Conservation (phyloP, 768 basidiomycete species). For the Candolleomyces eurysporus region DNA sequence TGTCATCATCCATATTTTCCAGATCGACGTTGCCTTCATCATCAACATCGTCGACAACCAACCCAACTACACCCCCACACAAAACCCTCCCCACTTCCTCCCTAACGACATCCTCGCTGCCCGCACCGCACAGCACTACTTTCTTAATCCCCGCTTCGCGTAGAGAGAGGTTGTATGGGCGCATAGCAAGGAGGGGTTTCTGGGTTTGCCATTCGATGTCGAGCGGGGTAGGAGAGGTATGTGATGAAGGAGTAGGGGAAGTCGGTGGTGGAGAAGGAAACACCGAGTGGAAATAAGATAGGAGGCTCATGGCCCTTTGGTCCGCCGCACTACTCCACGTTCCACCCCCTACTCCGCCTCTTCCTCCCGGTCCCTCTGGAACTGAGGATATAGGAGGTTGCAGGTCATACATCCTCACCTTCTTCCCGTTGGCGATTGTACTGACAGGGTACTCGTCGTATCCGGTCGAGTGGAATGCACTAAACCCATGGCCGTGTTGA, state of each 20-base stretch:
- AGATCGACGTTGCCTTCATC: slow-evolving; percentile 8
- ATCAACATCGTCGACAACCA: slow-evolving; percentile 44
- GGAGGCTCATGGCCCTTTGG: slow-evolving; percentile 61
- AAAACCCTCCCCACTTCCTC: slow-evolving; percentile 70
- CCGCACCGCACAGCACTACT: slow-evolving; percentile 69
- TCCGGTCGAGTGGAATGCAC: slow-evolving; percentile 10
- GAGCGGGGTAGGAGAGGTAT: background rate
- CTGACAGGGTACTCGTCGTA: background rate
- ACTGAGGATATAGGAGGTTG: no score
- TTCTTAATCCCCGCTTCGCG: slow-evolving; percentile 49
- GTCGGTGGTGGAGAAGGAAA: slow-evolving; percentile 22
- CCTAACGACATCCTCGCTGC: slow-evolving; percentile 73
- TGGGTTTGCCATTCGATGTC: background rate
- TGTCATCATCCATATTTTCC: no score
- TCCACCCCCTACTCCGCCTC: no score
- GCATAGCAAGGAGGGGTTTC: slow-evolving; percentile 62
- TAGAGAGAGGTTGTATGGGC: slow-evolving; percentile 73
- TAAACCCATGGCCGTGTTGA: background rate
- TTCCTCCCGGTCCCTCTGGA: no score
- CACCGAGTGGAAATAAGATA: slow-evolving; percentile 76
- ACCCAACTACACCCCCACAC: slow-evolving; percentile 77
- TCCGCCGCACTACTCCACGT: slow-evolving; percentile 53
- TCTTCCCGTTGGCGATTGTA: no score
- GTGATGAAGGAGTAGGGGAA: background rate
- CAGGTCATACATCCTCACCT: no score